Evolutionary conservation across 352 stramenopile species (phyloP).

Genomic region (Phytophthora macrochlamydospora): DNA sequence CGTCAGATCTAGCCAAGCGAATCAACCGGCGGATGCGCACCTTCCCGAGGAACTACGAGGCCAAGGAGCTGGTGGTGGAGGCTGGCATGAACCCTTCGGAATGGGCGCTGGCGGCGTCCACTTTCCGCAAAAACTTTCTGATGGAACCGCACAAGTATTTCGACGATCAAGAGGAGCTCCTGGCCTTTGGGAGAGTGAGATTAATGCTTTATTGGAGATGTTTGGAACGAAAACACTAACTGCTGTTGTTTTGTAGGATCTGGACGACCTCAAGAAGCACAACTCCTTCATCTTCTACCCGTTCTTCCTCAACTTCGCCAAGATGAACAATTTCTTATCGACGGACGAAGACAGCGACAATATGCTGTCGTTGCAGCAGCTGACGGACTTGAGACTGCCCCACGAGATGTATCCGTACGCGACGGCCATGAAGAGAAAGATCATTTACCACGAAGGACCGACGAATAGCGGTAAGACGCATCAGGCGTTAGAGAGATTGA

Average conservation of each 20-base stretch:
- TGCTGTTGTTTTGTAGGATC: conserved; percentile 30
- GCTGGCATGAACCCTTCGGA: conserved; percentile 68
- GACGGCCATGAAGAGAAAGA: conserved; percentile 76
- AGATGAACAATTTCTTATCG: conserved; percentile 37
- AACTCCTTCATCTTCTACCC: conserved; percentile 83
- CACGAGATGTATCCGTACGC: conserved; percentile 86
- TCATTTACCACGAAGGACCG: conserved; percentile 93
- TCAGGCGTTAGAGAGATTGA: conserved; percentile 92
- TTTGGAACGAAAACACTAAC: conserved; percentile 16
- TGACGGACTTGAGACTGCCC: conserved; percentile 76
- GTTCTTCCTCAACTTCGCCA: conserved; percentile 72
- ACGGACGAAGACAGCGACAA: conserved; percentile 40
- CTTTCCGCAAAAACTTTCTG: conserved; percentile 73
- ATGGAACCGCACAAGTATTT: conserved; percentile 63
- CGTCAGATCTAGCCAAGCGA: conserved; percentile 40
- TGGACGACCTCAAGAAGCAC: conserved; percentile 55
- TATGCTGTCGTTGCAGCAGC: conserved; percentile 42
- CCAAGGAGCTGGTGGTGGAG: conserved; percentile 65
- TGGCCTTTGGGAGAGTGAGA: conserved; percentile 47
- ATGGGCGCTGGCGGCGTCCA: conserved; percentile 57
- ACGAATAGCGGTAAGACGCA: conserved; percentile 98
- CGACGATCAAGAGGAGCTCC: conserved; percentile 53
- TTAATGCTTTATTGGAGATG: not conserved
- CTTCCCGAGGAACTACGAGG: conserved; percentile 80
- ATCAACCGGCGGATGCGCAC: conserved; percentile 50